Conservation (phyloP, 192 early-diverging fungal species). For the Backusella tarrabulga region DNA sequence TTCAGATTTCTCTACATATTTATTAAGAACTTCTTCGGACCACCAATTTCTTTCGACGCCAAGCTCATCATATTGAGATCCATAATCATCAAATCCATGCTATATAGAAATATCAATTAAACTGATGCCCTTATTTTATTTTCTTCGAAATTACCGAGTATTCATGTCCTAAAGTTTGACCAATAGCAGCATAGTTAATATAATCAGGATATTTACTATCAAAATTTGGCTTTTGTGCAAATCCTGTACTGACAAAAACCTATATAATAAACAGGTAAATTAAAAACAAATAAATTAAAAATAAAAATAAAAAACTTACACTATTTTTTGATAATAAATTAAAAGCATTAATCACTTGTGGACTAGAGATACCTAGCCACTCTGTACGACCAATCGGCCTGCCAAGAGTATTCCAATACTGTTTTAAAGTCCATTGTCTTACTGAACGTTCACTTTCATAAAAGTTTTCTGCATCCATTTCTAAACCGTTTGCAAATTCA, state of each 20-base stretch:
- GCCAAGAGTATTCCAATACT: constrained; percentile 24
- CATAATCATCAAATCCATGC: constrained; percentile 12
- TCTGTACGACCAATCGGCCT: constrained; percentile 18
- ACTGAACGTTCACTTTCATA: constrained; percentile 64
- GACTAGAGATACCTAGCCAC: neutral
- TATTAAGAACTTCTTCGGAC: neutral
- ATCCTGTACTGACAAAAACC: constrained; percentile 10
- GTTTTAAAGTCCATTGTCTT: constrained; percentile 37
- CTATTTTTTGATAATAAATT: constrained; percentile 18
- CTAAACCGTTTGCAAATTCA: neutral
- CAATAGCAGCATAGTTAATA: constrained; percentile 69
- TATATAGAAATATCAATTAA: neutral
- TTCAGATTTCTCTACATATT: constrained; percentile 27
- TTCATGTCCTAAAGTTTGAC: constrained; percentile 74
- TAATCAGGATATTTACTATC: constrained; percentile 50
- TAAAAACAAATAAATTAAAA: neutral
- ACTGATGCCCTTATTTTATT: neutral
- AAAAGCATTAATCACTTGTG: constrained; percentile 12
- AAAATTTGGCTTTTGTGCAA: constrained; percentile 42
- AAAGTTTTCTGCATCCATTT: constrained; percentile 30
- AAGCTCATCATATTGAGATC: constrained; percentile 14
- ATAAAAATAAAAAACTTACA: neutral
- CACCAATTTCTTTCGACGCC: constrained; percentile 17
- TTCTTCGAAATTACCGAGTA: constrained; percentile 35
- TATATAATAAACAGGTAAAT: neutral